These are phyloP conservation scores for Filobasidium wieringae DNA, from an alignment of 768 basidiomycete genomes.

Conservation along the genomic window DNA sequence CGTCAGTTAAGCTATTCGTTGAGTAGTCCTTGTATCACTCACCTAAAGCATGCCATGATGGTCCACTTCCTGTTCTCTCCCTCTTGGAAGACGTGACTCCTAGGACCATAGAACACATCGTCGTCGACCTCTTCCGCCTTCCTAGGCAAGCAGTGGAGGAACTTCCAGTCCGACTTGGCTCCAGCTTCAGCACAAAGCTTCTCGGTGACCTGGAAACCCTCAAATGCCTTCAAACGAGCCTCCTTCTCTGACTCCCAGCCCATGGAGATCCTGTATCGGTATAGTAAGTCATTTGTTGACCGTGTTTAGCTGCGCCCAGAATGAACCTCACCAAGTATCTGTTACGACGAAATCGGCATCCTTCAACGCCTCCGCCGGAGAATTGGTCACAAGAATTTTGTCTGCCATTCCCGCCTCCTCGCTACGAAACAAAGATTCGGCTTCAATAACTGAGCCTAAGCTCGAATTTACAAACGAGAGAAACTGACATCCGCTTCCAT, in stretches of 20 bases:
- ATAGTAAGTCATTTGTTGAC: not conserved
- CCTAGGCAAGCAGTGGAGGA: slow-evolving; percentile 89
- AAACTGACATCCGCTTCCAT: slow-evolving; percentile 61
- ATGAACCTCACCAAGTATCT: slow-evolving; percentile 70
- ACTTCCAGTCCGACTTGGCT: slow-evolving; percentile 79
- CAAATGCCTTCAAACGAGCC: slow-evolving; percentile 70
- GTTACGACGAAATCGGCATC: slow-evolving; percentile 92
- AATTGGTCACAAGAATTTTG: slow-evolving; percentile 34
- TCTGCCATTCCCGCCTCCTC: slow-evolving; percentile 26
- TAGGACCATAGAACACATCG: slow-evolving; percentile 88
- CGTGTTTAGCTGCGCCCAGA: not conserved
- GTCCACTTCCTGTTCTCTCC: slow-evolving; percentile 98
- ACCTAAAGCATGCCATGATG: slow-evolving; percentile 54
- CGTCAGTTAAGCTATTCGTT: not conserved
- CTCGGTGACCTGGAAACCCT: slow-evolving; percentile 90
- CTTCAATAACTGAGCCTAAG: not conserved
- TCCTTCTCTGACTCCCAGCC: slow-evolving; percentile 91
- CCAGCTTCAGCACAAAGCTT: slow-evolving; percentile 65
- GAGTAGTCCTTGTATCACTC: not conserved
- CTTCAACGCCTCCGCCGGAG: slow-evolving; percentile 70
- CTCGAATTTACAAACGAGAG: too few species aligned
- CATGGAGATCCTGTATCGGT: slow-evolving; percentile 77
- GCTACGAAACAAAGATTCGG: slow-evolving; percentile 9
- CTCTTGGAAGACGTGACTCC: slow-evolving; percentile 84
- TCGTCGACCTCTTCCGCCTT: slow-evolving; percentile 91